Evolutionary conservation across 1,284 basidiomycete genomes (phyloP).

Genomic region (Xerocomus subilludens): DNA sequence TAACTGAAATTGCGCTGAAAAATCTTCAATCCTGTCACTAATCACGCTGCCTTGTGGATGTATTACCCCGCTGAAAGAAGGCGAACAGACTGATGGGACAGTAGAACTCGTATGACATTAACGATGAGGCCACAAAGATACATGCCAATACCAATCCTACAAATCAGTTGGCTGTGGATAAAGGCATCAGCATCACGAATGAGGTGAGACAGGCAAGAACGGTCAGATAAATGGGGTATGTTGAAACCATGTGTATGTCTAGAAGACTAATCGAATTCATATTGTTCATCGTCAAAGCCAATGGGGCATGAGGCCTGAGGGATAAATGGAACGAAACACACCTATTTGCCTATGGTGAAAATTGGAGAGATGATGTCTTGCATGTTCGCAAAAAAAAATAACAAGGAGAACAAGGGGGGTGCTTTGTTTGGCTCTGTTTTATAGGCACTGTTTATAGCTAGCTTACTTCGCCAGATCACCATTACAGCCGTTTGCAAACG

Average conservation of each 20-base stretch:
- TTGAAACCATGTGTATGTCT: slow-evolving; percentile 63
- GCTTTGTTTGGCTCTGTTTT: too few species aligned
- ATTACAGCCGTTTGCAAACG: too few species aligned
- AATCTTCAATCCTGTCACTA: slow-evolving; percentile 18
- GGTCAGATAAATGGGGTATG: slow-evolving; percentile 53
- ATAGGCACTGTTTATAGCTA: too few species aligned
- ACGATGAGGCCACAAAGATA: slow-evolving; percentile 9
- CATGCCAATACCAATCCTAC: slow-evolving; percentile 4
- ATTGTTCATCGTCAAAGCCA: slow-evolving; percentile 67
- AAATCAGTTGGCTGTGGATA: slow-evolving; percentile 25
- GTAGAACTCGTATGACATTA: slow-evolving; percentile 20
- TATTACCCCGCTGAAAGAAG: slow-evolving; percentile 20
- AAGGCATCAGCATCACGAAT: slow-evolving; percentile 30
- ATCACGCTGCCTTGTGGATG: slow-evolving; percentile 28
- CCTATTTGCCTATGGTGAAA: slow-evolving; percentile 56
- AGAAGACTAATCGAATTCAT: slow-evolving; percentile 84
- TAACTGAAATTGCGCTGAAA: neutral
- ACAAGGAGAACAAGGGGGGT: too few species aligned
- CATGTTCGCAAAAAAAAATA: too few species aligned
- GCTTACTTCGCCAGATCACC: too few species aligned
- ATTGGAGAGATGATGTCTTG: neutral
- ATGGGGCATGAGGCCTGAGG: slow-evolving; percentile 16
- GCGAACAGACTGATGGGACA: slow-evolving; percentile 5
- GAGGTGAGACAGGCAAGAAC: slow-evolving; percentile 27
- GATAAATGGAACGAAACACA: slow-evolving; percentile 55